Conservation (phyloP, 306 rosid species). For the Fragaria iinumae region DNA sequence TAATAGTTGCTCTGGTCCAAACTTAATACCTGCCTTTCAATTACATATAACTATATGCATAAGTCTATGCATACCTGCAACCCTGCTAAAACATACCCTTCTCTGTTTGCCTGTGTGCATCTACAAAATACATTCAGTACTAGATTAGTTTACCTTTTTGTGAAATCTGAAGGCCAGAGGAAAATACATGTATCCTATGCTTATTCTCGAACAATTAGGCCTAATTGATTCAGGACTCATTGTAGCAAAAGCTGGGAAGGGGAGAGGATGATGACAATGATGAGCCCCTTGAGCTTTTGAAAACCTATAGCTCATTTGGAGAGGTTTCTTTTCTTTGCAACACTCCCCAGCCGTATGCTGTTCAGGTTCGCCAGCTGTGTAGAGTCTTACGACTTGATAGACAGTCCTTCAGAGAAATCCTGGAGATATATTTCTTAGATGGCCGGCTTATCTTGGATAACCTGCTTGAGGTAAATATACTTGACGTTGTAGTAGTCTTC, state of each 20-base stretch:
- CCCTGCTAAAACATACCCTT: neutral
- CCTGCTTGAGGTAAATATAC: constrained; percentile 50
- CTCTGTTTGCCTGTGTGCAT: neutral
- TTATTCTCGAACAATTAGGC: neutral
- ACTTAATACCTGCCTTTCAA: neutral
- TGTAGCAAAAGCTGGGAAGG: constrained; percentile 40
- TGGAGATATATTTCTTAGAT: constrained; percentile 49
- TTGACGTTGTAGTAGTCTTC: neutral
- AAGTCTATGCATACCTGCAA: neutral
- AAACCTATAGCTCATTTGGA: constrained; percentile 41
- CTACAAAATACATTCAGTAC: neutral
- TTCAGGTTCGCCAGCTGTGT: constrained; percentile 45
- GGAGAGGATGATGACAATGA: constrained; percentile 39
- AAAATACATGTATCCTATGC: neutral
- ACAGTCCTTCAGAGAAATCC: constrained; percentile 47
- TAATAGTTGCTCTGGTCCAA: neutral
- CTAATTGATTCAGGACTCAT: constrained; percentile 18
- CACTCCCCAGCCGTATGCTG: constrained; percentile 44
- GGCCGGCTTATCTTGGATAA: constrained; percentile 55
- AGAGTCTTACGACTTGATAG: constrained; percentile 62
- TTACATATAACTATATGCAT: neutral
- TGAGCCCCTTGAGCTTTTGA: constrained; percentile 27
- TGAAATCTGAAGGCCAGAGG: neutral
- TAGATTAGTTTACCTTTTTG: neutral
- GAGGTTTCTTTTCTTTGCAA: constrained; percentile 67